Evolutionary conservation across 148 eudicot species (phyloP), one percentile per base, ranked within the genome.

Genomic region (Amaranthus palmeri): DNA sequence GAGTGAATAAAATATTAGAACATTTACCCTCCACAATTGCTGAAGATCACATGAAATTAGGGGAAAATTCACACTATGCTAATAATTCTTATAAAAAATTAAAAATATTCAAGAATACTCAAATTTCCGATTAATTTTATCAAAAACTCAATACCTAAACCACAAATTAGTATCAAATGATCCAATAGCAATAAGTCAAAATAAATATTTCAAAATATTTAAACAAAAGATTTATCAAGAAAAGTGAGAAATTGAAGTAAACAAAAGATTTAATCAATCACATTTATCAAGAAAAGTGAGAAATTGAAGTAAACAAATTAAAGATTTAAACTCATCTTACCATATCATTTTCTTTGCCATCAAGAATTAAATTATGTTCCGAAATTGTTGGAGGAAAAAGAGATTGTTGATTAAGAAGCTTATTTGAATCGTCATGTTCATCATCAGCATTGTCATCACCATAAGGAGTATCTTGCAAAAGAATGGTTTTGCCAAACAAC

Each of bases 401-500:
- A 36, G 10, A 42, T 58, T 58, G 42, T 2, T 58, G 62, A 58
- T 58, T 58, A 0, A 17, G 4, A 25, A 18, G 12, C 3, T 11
- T 18, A 6, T 1, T 4, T 1, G 36, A 25, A 58, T 25, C 61
- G 8, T 18, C 61, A 58, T 58, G 41, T 17, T 58, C 62, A 58
- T 58, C 62, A 58, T 58, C 43, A 8, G 45, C 40, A 14, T 8
- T 10, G 8, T n/a, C 52, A n/a, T 64, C 76, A n/a, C 42, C 60
- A 62, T 61, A 18, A 40, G 54, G 44, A 48, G 43, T 58, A 17
- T 83, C 79, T 4, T 77, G 73, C 55, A 83, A 58, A 13, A 80
- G 81, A 68, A 86, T 86, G 63, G 86, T 86, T 68, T 83, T 86
- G 10, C 88, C 88, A 58, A 86, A 86, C 12, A 86, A 82, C 81